phyloP scores from a whole-genome alignment of 73 alveolate species.

The Breviolum minutum region DNA sequence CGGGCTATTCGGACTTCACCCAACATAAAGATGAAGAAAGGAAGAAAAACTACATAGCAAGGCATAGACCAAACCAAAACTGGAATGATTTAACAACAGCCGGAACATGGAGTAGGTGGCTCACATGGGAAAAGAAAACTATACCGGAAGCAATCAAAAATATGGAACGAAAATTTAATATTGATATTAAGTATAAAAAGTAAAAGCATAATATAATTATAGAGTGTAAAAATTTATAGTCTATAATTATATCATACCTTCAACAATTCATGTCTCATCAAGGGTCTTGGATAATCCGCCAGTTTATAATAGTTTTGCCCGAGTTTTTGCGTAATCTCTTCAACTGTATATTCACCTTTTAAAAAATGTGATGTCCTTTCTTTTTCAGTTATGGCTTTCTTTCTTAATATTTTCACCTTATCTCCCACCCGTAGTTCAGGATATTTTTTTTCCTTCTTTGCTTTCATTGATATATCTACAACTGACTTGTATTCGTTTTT shows the following conservation, averaged over 20 bases:
- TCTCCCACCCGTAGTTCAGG: not conserved
- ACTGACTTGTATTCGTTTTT: not conserved
- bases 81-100: too few species aligned
- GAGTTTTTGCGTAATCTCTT: not conserved
- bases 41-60: too few species aligned
- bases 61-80: too few species aligned
- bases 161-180: too few species aligned
- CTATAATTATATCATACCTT: not conserved
- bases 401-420: not conserved
- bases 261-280: not conserved
- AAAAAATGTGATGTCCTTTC: not conserved
- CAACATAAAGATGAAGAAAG: too few species aligned
- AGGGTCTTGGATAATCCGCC: not conserved
- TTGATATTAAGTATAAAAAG: too few species aligned
- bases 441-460: not conserved
- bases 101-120: too few species aligned
- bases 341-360: not conserved
- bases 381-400: conserved; percentile 41
- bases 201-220: not conserved
- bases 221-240: not conserved
- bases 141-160: too few species aligned
- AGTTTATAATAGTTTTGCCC: conserved; percentile 18
- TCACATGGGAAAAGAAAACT: too few species aligned
- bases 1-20: too few species aligned
- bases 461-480: conserved; percentile 42